Evolutionary conservation across 345 rosid species (phyloP), one percentile per base, ranked within the genome.

Genomic region (Nasturtium officinale): DNA sequence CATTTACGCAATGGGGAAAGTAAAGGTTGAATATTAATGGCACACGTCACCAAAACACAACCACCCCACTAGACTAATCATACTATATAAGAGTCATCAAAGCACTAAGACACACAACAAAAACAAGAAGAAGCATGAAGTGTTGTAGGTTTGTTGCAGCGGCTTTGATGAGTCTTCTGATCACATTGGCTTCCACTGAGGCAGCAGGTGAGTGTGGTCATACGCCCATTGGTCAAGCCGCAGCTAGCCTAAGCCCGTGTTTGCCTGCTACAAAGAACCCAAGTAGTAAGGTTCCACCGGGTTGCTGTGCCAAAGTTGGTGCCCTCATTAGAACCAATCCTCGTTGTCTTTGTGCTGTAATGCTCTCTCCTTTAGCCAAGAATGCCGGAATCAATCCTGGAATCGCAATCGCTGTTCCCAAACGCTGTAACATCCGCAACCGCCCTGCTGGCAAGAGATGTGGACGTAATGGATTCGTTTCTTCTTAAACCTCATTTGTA

Each of bases 361-460:
- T 90, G 53, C 65, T 92, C 66, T 92, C 98, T 9, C 96, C 96
- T 28, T 43, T 86, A 81, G 90, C 98, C 11, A 90, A 85, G 83
- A 82, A 80, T 17, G 91, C 93, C 0, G 91, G 96, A 53, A 87
- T 92, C 73, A 88, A 78, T 38, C 96, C 91, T 9, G 91, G 81
- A n/a, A 70, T 83, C 61, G 98, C 96, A 11, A 82, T 92, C 69
- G 69, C 85, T 17, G 79, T 92, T 48, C 98, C 98, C 0, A 90
- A 90, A 74, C 82, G 96, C 18, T 92, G 98, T 88, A 86, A 83
- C 81, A 89, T 92, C 42, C 79, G 72, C 74, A 88, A 87, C 72
- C 82, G 98, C 62, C 83, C 82, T 0, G 81, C 67, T 23, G 96
- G 96, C 53, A 92, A 89, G 69, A 82, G 90, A 75, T 92, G 97